phyloP scores from a whole-genome alignment of 441 rosid species.

The Manihot esculenta region DNA sequence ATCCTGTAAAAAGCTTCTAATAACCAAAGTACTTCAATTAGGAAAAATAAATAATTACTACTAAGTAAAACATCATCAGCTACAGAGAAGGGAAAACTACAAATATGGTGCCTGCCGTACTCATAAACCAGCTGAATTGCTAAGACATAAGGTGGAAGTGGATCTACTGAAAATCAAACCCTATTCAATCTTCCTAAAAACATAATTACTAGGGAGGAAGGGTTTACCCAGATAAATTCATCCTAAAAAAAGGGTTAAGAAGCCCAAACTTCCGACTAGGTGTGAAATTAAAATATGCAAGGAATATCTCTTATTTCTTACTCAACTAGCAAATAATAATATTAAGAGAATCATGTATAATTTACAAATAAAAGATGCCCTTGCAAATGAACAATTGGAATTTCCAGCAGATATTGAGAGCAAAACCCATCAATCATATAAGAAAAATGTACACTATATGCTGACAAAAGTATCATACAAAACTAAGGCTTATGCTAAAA shows the following conservation, averaged over 20 bases:
- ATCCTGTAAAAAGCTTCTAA: neutral
- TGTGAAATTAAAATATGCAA: neutral
- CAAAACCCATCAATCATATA: neutral
- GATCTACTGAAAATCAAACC: neutral
- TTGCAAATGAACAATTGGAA: neutral
- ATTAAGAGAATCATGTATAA: neutral
- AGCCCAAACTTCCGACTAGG: neutral
- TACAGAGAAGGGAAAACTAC: neutral
- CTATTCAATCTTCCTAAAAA: neutral
- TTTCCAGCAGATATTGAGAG: neutral
- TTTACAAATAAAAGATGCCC: neutral
- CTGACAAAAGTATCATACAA: no score
- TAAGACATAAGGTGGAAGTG: neutral
- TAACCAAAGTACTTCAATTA: neutral
- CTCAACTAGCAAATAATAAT: neutral
- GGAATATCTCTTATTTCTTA: neutral
- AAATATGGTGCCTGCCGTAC: neutral
- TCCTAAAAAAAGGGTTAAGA: neutral
- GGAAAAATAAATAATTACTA: neutral
- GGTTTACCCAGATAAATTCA: neutral
- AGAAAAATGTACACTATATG: neutral
- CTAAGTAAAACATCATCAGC: neutral
- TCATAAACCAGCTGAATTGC: neutral
- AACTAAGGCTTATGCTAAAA: neutral
- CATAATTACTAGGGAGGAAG: neutral